Evolutionary conservation across 345 rosid species (phyloP).

Genomic region (Dimocarpus longan): DNA sequence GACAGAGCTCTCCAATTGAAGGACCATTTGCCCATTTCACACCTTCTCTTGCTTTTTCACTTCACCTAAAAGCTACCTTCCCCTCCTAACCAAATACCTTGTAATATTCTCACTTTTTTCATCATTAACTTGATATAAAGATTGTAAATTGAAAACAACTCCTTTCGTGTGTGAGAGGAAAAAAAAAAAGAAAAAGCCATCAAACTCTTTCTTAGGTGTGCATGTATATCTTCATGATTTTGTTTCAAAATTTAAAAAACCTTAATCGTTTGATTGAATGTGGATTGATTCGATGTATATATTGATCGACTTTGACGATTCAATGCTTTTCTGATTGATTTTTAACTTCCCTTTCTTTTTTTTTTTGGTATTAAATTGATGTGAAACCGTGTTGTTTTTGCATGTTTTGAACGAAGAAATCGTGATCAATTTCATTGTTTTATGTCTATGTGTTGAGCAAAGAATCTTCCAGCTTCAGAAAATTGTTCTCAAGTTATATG

Average conservation of each 20-base stretch:
- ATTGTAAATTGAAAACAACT: slow-evolving; percentile 35
- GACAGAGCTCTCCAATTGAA: no score
- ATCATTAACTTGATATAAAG: background rate
- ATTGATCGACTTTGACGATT: slow-evolving; percentile 9
- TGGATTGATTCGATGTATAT: background rate
- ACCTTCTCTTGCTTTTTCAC: slow-evolving; percentile 1
- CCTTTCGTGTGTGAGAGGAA: background rate
- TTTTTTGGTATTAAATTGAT: background rate
- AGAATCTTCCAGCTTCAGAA: slow-evolving; percentile 24
- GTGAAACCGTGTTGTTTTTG: slow-evolving; percentile 18
- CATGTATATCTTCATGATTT: background rate
- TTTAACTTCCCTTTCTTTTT: background rate
- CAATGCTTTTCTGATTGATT: background rate
- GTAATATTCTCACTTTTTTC: background rate
- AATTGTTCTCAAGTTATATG: background rate
- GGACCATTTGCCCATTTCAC: slow-evolving; percentile 32
- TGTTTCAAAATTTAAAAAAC: background rate
- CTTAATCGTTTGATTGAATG: slow-evolving; percentile 32
- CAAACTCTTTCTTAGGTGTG: background rate
- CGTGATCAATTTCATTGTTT: slow-evolving; percentile 19
- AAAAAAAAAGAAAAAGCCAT: slow-evolving; percentile 9
- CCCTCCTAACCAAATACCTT: background rate
- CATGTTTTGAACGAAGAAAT: slow-evolving; percentile 2
- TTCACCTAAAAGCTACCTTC: slow-evolving; percentile 16
- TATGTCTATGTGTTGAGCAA: background rate